Base-by-base conservation (phyloP, 345 rosid genomes). In the Boechera retrofracta region DNA sequence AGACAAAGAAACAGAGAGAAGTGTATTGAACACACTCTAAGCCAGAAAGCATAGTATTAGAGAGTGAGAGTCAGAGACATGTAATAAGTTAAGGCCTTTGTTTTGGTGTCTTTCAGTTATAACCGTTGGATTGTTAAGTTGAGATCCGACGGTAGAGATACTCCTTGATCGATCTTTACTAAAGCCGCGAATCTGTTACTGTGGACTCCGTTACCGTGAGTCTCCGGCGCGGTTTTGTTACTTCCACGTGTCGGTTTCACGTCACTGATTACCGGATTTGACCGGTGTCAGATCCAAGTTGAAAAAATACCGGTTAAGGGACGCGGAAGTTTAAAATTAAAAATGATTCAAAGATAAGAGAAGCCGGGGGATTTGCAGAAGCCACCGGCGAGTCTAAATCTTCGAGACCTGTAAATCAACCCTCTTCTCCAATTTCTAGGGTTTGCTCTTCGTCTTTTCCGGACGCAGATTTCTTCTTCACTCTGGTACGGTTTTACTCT, bases 271-370 rank as follows among this genome's bases (percentile, higher is more conserved):
- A 83, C 82, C 80, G 74, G 75, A 52, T 31, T 64, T 44, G 52
- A 62, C 85, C 83, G 67, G 83, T 82, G 29, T 56, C 71, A 72
- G 81, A 79, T 82, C 83, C 74, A 61, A 69, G 58, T 72, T 53
- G 67, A 69, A 67, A 31, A 39, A 13, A 36, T 6, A 67, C 59
- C 67, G 77, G 77, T 78, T 71, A 5, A 21, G 58, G 13, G 71
- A 64, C 71, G 81, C 72, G 77, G 35, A 77, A 9, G 56, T 62
- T 77, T 31, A n/a, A 70, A 69, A 69, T 5, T 5, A 36, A 7
- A 36, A 36, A 42, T 56, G 66, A 64, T 77, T 54, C 44, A 71
- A 63, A 70, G 71, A 70, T 53, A 63, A 77, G n/a, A 67, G 82
- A 78, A 64, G 77, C 65, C 78, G 53, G 70, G 75, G 68, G 44